phyloP scores from a whole-genome alignment of 2,329 filamentous ascomycete species.

The Exophiala bonariae region DNA sequence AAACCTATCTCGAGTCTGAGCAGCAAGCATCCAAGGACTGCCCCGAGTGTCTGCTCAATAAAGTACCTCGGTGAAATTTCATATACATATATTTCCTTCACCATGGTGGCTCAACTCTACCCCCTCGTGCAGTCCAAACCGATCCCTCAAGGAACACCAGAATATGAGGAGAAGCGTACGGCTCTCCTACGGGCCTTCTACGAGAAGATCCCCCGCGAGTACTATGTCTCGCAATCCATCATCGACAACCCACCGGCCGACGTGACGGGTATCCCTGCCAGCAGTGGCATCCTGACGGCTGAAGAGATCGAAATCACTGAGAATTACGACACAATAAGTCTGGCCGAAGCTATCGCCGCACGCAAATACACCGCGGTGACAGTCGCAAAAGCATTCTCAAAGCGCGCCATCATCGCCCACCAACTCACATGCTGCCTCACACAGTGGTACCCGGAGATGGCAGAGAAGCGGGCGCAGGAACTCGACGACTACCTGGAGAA shows the following conservation, averaged over 20 bases:
- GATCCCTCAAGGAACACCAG: constrained; percentile 1
- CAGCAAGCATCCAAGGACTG: no score
- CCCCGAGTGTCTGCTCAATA: no score
- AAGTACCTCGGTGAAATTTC: no score
- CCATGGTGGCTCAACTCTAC: no score
- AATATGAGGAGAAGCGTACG: neutral
- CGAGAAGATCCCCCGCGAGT: constrained; percentile 41
- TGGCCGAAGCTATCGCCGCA: constrained; percentile 34
- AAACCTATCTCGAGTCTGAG: no score
- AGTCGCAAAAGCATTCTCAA: constrained; percentile 44
- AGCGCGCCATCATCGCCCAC: constrained; percentile 39
- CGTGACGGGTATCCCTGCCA: constrained; percentile 50
- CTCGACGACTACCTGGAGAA: constrained; percentile 45
- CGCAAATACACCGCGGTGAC: constrained; percentile 9
- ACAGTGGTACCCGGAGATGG: constrained; percentile 53
- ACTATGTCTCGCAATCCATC: constrained; percentile 36
- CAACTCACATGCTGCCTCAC: constrained; percentile 43
- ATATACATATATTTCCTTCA: no score
- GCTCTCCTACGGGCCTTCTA: neutral
- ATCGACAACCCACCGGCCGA: constrained; percentile 23
- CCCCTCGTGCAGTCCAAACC: neutral
- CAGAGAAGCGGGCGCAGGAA: constrained; percentile 45
- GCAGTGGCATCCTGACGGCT: constrained; percentile 44
- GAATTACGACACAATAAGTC: constrained; percentile 41
- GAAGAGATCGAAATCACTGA: constrained; percentile 50